These are phyloP conservation scores for Drechslerella stenobrocha DNA, from an alignment of 2,329 filamentous ascomycete species.

Conservation along the genomic window DNA sequence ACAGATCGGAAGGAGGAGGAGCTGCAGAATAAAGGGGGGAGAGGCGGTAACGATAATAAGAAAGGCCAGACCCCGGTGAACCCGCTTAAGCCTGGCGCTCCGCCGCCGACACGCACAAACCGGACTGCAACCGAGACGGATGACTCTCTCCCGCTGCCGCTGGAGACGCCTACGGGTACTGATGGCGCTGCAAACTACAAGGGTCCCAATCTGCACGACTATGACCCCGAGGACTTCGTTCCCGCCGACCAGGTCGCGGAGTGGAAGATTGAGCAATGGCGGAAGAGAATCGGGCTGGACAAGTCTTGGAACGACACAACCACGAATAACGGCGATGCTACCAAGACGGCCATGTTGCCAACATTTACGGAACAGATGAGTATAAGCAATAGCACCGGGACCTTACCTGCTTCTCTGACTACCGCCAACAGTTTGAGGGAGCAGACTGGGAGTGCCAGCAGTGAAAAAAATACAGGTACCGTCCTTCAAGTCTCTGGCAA, in stretches of 20 bases:
- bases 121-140: background rate
- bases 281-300: background rate
- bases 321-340: background rate
- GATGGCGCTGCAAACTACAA: background rate
- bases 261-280: background rate
- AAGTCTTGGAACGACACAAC: background rate
- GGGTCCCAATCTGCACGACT: conserved; percentile 19
- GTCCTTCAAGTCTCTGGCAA: too few species aligned
- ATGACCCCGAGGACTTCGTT: conserved; percentile 5
- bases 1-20: background rate
- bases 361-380: too few species aligned
- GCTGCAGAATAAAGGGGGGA: background rate
- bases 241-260: background rate
- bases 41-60: background rate
- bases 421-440: too few species aligned
- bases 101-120: background rate
- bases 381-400: too few species aligned
- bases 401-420: too few species aligned
- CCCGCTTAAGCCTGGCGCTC: background rate
- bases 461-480: too few species aligned
- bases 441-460: too few species aligned
- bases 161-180: background rate
- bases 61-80: too few species aligned
- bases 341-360: too few species aligned
- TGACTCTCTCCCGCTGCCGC: background rate